Percentiles rank a stretch among this genome's conserved stretches.
These are phyloP conservation scores for Dictyostelium discoideum DNA, from an alignment of 78 protist genomes.

Conservation along the genomic window DNA sequence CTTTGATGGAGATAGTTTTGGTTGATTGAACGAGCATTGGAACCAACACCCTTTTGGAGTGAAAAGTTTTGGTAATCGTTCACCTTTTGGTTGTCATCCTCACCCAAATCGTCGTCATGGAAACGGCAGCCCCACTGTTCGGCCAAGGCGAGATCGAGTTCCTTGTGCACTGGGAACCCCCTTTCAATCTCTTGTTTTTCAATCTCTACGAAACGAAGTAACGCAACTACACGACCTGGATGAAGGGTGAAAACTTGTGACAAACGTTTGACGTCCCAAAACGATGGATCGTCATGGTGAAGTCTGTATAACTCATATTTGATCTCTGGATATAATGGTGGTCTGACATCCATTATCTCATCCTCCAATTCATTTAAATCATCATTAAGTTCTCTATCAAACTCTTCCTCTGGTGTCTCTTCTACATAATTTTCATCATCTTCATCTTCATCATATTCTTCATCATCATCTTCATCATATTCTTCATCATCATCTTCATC, in stretches of 20 bases:
- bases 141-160: background rate
- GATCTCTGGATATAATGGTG: background rate
- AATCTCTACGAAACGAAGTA: conserved; percentile 46
- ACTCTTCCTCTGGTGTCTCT: background rate
- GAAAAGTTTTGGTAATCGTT: background rate
- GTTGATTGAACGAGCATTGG: background rate
- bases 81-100: background rate
- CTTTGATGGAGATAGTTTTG: background rate
- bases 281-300: conserved; percentile 20
- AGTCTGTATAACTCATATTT: conserved; percentile 13
- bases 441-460: background rate
- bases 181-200: conserved; percentile 23
- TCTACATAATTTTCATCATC: background rate
- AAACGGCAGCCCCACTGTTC: conserved; percentile 1
- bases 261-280: conserved; percentile 31
- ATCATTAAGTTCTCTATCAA: background rate
- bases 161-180: background rate
- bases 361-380: background rate
- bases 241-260: conserved; percentile 41
- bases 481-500: background rate
- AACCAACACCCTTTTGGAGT: background rate
- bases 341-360: background rate
- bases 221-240: conserved; percentile 56
- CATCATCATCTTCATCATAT: background rate
- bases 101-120: conserved; percentile 11